These are phyloP conservation scores for Colletotrichum caudatum DNA, from an alignment of 2,329 filamentous ascomycete species.

Conservation along the genomic window DNA sequence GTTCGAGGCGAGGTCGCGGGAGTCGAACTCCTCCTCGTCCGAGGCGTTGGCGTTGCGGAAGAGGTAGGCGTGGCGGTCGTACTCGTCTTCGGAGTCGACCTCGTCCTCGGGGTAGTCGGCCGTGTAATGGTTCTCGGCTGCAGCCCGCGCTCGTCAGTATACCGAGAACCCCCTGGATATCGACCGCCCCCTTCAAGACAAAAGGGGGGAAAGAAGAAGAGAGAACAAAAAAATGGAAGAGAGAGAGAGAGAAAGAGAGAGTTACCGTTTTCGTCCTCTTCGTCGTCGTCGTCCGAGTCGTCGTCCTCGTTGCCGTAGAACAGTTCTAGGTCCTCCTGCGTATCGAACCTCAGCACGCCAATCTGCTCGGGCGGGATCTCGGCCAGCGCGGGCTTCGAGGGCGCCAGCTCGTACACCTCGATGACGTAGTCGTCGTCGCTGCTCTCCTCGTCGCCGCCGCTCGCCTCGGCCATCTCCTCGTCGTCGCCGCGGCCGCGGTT, in stretches of 20 bases:
- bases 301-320: conserved; percentile 71
- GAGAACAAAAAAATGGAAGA: background rate
- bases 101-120: conserved; percentile 87
- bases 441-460: conserved; percentile 54
- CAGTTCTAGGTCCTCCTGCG: conserved; percentile 68
- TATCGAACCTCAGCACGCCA: conserved; percentile 68
- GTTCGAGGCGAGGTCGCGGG: conserved; percentile 53
- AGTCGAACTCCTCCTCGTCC: conserved; percentile 66
- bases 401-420: conserved; percentile 73
- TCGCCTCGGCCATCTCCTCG: conserved; percentile 54
- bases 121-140: conserved; percentile 82
- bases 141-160: background rate
- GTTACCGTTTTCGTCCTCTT: conserved; percentile 75
- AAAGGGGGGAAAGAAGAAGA: too few species aligned
- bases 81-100: conserved; percentile 72
- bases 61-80: conserved; percentile 65
- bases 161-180: background rate
- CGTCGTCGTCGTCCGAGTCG: conserved; percentile 74
- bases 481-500: conserved; percentile 48
- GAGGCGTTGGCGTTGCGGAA: conserved; percentile 67
- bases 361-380: conserved; percentile 63
- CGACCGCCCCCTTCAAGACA: background rate
- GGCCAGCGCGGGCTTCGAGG: conserved; percentile 61
- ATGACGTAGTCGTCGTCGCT: conserved; percentile 71
- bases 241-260: background rate